A percentile compares a stretch with the other conserved stretches of the same genome.
Evolutionary conservation across 805 yeast species (phyloP).

Genomic region (Ogataea paraovalis): DNA sequence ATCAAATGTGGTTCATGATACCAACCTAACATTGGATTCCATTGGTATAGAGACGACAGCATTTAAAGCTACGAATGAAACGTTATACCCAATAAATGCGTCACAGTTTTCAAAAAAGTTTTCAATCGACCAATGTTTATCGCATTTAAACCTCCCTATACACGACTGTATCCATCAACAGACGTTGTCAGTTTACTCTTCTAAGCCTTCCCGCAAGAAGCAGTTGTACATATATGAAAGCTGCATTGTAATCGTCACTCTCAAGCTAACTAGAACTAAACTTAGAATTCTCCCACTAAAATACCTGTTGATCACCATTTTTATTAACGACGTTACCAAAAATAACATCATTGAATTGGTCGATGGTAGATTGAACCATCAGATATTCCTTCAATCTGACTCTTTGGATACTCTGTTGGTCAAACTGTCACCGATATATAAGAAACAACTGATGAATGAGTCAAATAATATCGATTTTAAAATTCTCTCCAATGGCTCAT

Average conservation of each 20-base stretch:
- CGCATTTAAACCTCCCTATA: background rate
- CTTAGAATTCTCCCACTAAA: background rate
- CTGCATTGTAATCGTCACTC: background rate
- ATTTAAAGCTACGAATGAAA: background rate
- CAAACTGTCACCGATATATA: background rate
- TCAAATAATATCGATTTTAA: background rate
- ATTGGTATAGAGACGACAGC: background rate
- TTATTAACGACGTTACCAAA: background rate
- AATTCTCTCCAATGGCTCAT: background rate
- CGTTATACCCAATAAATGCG: background rate
- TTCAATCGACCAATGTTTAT: background rate
- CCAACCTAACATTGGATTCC: background rate
- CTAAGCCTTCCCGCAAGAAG: background rate
- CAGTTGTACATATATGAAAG: background rate
- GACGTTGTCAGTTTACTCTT: background rate
- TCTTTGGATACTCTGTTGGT: background rate
- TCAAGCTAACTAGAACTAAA: background rate
- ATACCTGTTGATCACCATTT: background rate
- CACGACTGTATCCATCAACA: background rate
- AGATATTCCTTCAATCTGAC: background rate
- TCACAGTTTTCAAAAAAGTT: background rate
- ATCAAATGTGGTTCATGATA: background rate
- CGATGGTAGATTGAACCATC: background rate
- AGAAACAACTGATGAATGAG: background rate
- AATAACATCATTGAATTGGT: background rate